Evolutionary conservation across 495 filamentous ascomycete genomes (phyloP).

Genomic region (Pseudoneurospora amorphoporcata): DNA sequence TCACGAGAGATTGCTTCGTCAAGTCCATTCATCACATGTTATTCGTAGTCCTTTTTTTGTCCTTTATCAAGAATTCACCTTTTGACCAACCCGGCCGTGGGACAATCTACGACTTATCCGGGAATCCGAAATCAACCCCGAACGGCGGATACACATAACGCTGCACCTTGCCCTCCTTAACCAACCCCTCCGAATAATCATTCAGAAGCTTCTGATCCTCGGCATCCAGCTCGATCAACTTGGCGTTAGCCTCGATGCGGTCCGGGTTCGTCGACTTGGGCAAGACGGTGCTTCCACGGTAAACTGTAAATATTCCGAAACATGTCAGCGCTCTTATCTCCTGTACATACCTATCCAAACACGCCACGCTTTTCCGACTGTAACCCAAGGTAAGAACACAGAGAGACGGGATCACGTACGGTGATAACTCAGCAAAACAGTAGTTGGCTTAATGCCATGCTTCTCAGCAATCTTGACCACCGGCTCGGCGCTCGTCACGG

Average conservation of each 20-base stretch:
- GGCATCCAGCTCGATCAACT: slow-evolving; percentile 55
- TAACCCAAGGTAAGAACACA: not conserved
- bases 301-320: slow-evolving; percentile 34
- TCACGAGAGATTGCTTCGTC: not conserved
- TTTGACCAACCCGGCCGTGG: not conserved
- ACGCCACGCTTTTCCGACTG: not conserved
- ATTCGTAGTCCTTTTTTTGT: not conserved
- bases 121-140: slow-evolving; percentile 67
- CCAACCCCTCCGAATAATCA: slow-evolving; percentile 48
- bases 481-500: slow-evolving; percentile 55
- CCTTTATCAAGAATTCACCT: not conserved
- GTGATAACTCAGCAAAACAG: slow-evolving; percentile 68
- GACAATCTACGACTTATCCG: slow-evolving; percentile 46
- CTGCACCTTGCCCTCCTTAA: slow-evolving; percentile 49
- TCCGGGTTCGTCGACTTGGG: slow-evolving; percentile 69
- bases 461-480: slow-evolving; percentile 62
- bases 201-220: slow-evolving; percentile 55
- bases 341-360: not conserved
- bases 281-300: slow-evolving; percentile 62
- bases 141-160: slow-evolving; percentile 74
- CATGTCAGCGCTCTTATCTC: not conserved
- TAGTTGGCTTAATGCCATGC: slow-evolving; percentile 49
- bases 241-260: slow-evolving; percentile 63
- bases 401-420: slow-evolving; percentile 32
- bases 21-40: not conserved